These are phyloP conservation scores for Candida anglica DNA, from an alignment of 805 yeast species.

Conservation along the genomic window DNA sequence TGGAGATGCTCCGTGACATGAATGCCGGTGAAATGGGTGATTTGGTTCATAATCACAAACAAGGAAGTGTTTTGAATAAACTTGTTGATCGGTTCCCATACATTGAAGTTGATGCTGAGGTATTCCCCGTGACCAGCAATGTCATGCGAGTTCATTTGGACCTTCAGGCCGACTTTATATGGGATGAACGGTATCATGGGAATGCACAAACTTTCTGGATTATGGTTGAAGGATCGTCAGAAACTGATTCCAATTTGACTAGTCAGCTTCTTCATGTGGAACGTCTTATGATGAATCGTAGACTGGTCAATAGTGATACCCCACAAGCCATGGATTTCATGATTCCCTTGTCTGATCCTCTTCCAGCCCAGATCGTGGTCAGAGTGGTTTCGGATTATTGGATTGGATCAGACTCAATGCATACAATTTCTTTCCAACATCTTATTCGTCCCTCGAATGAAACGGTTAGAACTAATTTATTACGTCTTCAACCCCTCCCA, in stretches of 20 bases:
- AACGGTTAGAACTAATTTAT: constrained; percentile 75
- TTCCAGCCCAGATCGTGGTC: constrained; percentile 85
- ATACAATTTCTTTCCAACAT: constrained; percentile 84
- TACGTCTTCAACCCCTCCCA: constrained; percentile 84
- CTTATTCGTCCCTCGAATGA: constrained; percentile 85
- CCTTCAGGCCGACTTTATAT: constrained; percentile 71
- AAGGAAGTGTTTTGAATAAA: constrained; percentile 63
- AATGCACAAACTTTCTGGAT: constrained; percentile 87
- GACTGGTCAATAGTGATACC: constrained; percentile 42
- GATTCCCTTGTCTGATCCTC: constrained; percentile 84
- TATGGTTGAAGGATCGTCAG: constrained; percentile 69
- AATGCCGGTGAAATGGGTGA: constrained; percentile 79
- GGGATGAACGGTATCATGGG: constrained; percentile 85
- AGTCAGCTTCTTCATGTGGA: constrained; percentile 76
- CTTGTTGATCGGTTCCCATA: constrained; percentile 72
- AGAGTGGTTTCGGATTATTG: constrained; percentile 80
- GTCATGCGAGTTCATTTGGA: constrained; percentile 78
- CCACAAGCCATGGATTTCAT: constrained; percentile 81
- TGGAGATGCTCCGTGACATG: constrained; percentile 73
- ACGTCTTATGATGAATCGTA: constrained; percentile 63
- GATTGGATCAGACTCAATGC: constrained; percentile 79
- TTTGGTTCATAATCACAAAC: constrained; percentile 72
- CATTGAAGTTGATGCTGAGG: constrained; percentile 70
- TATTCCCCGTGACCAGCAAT: constrained; percentile 82
- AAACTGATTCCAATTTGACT: no score